Percentiles rank a stretch among this genome's conserved stretches.
phyloP scores from a whole-genome alignment of 2,329 filamentous ascomycete genomes.

The Cercospora sp. region DNA sequence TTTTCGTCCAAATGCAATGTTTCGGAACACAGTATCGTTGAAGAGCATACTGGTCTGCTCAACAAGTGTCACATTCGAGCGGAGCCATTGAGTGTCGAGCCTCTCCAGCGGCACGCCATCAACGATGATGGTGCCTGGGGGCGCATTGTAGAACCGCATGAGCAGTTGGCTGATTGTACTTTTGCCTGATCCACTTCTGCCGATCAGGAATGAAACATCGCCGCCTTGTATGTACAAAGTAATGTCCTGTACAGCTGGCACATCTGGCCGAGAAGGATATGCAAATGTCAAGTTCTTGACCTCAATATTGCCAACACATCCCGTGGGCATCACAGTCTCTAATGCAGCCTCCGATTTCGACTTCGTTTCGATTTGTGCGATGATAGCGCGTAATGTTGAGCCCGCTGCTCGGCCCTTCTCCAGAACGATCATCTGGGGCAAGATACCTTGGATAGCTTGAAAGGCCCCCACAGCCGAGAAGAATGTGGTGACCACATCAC shows the following conservation, averaged over 20 bases:
- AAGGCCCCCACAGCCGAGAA: slow-evolving; percentile 77
- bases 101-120: slow-evolving; percentile 64
- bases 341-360: slow-evolving; percentile 19
- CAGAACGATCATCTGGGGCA: slow-evolving; percentile 75
- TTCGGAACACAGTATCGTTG: slow-evolving; percentile 73
- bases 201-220: slow-evolving; percentile 77
- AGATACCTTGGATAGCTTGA: slow-evolving; percentile 69
- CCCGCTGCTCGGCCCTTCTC: slow-evolving; percentile 78
- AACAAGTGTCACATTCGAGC: slow-evolving; percentile 74
- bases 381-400: slow-evolving; percentile 56
- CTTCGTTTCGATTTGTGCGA: slow-evolving; percentile 40
- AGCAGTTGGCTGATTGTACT: slow-evolving; percentile 83
- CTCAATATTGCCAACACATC: slow-evolving; percentile 67
- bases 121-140: slow-evolving; percentile 65
- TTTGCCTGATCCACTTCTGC: slow-evolving; percentile 86
- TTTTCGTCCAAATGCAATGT: slow-evolving; percentile 70
- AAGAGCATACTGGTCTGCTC: slow-evolving; percentile 83
- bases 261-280: slow-evolving; percentile 70
- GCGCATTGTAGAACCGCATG: slow-evolving; percentile 71
- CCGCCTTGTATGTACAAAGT: slow-evolving; percentile 71
- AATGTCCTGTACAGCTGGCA: slow-evolving; percentile 60
- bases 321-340: slow-evolving; percentile 31
- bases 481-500: slow-evolving; percentile 77
- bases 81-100: slow-evolving; percentile 70
- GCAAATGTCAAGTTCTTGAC: slow-evolving; percentile 61